A percentile compares a stretch with the other conserved stretches of the same genome.
These are phyloP conservation scores for Mortierella sp. DNA, from an alignment of 371 early-diverging fungal genomes.

Conservation along the genomic window DNA sequence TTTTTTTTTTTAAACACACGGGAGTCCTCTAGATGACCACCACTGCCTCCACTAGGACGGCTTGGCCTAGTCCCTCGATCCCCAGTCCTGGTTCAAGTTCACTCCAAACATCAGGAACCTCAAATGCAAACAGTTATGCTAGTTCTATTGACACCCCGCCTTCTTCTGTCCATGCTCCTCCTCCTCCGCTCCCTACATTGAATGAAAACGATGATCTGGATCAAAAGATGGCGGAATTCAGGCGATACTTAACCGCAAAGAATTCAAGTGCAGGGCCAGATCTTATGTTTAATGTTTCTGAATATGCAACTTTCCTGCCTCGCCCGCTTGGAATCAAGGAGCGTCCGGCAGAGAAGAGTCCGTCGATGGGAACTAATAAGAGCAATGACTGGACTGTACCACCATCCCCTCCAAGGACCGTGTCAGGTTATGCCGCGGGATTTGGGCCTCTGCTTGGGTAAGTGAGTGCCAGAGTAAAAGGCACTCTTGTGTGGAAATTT, in stretches of 20 bases:
- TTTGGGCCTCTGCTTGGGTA: constrained; percentile 26
- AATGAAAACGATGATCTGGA: constrained; percentile 23
- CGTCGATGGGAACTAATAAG: background rate
- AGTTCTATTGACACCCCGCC: constrained; percentile 14
- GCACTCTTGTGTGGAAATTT: background rate
- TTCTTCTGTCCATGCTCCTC: constrained; percentile 8
- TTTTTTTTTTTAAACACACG: background rate
- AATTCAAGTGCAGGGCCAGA: constrained; percentile 21
- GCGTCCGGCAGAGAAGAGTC: constrained; percentile 15
- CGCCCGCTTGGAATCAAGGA: constrained; percentile 33
- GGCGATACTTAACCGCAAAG: constrained; percentile 11
- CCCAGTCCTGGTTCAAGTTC: constrained; percentile 23
- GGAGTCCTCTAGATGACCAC: constrained; percentile 15
- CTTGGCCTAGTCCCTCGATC: constrained; percentile 34
- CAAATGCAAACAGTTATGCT: constrained; percentile 1
- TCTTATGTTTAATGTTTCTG: constrained; percentile 11
- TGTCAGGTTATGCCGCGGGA: constrained; percentile 32
- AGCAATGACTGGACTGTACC: constrained; percentile 19
- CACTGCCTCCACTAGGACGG: constrained; percentile 17
- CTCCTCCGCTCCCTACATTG: constrained; percentile 6
- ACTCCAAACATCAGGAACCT: background rate
- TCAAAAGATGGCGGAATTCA: constrained; percentile 29
- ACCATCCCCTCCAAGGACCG: constrained; percentile 24
- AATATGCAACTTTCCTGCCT: constrained; percentile 31
- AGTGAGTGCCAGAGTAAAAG: background rate